Evolutionary conservation across 2,329 filamentous ascomycete genomes (phyloP).

Genomic region (Dendryphion nanum): DNA sequence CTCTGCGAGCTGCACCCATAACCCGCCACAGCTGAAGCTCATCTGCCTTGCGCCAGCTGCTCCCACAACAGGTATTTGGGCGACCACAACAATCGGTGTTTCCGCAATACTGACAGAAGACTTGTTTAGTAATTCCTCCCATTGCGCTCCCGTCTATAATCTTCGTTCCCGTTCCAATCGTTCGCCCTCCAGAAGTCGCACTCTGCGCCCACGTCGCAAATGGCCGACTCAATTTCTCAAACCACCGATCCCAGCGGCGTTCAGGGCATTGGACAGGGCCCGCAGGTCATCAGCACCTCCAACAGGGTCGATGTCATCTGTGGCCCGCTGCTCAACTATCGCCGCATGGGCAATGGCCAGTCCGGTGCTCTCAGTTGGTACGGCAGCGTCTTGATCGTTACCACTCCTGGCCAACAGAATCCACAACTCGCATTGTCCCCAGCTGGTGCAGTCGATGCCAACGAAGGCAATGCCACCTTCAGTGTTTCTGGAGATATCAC

Average conservation of each 20-base stretch:
- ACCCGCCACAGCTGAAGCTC: too few relatives aligned
- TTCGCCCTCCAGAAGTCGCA: too few relatives aligned
- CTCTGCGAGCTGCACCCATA: too few relatives aligned
- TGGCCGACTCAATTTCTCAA: too few relatives aligned
- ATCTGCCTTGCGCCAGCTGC: too few relatives aligned
- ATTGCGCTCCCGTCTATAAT: too few relatives aligned
- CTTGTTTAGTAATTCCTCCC: too few relatives aligned
- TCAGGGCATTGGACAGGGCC: constrained; percentile 42
- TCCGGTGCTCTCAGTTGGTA: constrained; percentile 61
- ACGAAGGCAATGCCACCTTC: constrained; percentile 21
- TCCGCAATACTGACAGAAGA: too few relatives aligned
- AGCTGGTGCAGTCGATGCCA: constrained; percentile 42
- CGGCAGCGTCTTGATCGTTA: constrained; percentile 83
- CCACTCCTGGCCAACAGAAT: constrained; percentile 65
- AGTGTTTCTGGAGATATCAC: constrained; percentile 24
- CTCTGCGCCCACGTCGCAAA: too few relatives aligned
- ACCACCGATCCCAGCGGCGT: constrained; percentile 23
- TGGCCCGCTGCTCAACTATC: constrained; percentile 76
- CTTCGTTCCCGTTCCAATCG: too few relatives aligned
- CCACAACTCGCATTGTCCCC: constrained; percentile 59
- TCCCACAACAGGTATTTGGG: too few relatives aligned
- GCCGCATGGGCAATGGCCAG: constrained; percentile 62
- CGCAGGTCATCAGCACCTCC: constrained; percentile 44
- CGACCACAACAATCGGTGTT: too few relatives aligned
- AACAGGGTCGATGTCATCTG: constrained; percentile 58